phyloP scores from a whole-genome alignment of 495 filamentous ascomycete genomes.

The Aspergillus sclerotiicarbonarius region DNA sequence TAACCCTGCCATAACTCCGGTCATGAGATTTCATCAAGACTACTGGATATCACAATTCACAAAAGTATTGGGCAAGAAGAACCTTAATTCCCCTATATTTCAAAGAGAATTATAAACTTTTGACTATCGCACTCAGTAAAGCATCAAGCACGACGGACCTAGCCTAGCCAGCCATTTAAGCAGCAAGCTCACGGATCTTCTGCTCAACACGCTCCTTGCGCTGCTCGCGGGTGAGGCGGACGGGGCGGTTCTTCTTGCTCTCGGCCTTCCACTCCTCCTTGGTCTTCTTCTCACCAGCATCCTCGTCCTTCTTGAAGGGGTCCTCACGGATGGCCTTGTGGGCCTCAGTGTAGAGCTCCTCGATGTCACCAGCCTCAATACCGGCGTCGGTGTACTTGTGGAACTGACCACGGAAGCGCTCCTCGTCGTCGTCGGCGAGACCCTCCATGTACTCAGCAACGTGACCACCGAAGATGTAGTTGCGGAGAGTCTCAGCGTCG shows the following conservation, averaged over 20 bases:
- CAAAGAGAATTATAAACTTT: constrained; percentile 15
- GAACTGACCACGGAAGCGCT: constrained; percentile 99
- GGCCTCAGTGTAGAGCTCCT: constrained; percentile 93
- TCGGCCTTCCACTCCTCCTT: constrained; percentile 98
- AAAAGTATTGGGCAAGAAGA: constrained; percentile 18
- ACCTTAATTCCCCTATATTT: constrained; percentile 14
- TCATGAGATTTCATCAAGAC: constrained; percentile 23
- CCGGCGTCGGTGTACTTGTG: constrained; percentile 94
- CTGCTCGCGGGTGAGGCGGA: constrained; percentile 78
- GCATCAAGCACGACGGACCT: constrained; percentile 21
- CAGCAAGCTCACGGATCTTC: constrained; percentile 70
- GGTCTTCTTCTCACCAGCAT: constrained; percentile 76
- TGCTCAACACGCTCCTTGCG: constrained; percentile 75
- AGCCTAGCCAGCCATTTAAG: constrained; percentile 31
- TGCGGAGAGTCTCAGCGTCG: constrained; percentile 92
- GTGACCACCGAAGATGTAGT: constrained; percentile 98
- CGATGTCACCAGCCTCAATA: constrained; percentile 91
- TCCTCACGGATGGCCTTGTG: constrained; percentile 98
- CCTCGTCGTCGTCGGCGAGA: constrained; percentile 98
- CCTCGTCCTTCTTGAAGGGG: constrained; percentile 91
- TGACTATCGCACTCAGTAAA: constrained; percentile 29
- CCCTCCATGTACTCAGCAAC: constrained; percentile 99
- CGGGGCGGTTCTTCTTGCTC: constrained; percentile 78
- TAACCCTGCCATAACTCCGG: constrained; percentile 14
- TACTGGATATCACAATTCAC: constrained; percentile 20